A percentile compares a stretch with the other conserved stretches of the same genome.
These are phyloP conservation scores for Chytriomyces sp. DNA, from an alignment of 192 early-diverging fungal genomes.

Conservation along the genomic window DNA sequence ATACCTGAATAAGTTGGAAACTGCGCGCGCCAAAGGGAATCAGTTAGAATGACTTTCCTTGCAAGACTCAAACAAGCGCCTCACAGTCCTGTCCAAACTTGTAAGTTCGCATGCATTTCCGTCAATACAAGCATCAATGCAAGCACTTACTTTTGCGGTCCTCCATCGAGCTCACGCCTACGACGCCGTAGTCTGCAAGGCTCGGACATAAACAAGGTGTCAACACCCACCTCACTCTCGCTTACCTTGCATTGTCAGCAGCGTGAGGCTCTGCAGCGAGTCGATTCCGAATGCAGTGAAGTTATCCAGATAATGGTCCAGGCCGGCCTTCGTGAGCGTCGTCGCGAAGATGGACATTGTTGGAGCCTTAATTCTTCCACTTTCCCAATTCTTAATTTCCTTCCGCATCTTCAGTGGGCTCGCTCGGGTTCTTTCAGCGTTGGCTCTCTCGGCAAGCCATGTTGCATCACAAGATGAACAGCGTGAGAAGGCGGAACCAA, in stretches of 20 bases:
- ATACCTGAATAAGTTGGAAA: slow-evolving; percentile 59
- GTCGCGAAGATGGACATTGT: neutral
- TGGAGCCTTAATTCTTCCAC: neutral
- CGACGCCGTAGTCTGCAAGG: slow-evolving; percentile 49
- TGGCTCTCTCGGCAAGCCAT: too few species aligned
- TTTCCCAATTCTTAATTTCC: too few species aligned
- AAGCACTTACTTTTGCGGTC: slow-evolving; percentile 48
- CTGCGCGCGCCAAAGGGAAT: slow-evolving; percentile 26
- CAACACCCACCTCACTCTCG: neutral
- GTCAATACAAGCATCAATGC: neutral
- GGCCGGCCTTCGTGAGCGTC: slow-evolving; percentile 64
- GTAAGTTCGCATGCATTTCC: neutral
- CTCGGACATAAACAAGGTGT: too few species aligned
- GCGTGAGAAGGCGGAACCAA: too few species aligned
- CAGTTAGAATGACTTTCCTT: neutral
- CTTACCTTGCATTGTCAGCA: slow-evolving; percentile 81
- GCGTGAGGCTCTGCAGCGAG: slow-evolving; percentile 60
- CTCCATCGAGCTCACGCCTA: slow-evolving; percentile 58
- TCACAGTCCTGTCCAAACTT: slow-evolving; percentile 48
- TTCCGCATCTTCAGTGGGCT: too few species aligned
- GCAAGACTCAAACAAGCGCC: neutral
- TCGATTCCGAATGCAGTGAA: slow-evolving; percentile 51
- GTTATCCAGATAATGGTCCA: slow-evolving; percentile 64
- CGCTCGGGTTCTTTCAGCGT: too few species aligned
- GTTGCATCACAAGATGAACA: too few species aligned